phyloP scores from a whole-genome alignment of 2,329 filamentous ascomycete species.

The Calonectria pseudoreteaudii region DNA sequence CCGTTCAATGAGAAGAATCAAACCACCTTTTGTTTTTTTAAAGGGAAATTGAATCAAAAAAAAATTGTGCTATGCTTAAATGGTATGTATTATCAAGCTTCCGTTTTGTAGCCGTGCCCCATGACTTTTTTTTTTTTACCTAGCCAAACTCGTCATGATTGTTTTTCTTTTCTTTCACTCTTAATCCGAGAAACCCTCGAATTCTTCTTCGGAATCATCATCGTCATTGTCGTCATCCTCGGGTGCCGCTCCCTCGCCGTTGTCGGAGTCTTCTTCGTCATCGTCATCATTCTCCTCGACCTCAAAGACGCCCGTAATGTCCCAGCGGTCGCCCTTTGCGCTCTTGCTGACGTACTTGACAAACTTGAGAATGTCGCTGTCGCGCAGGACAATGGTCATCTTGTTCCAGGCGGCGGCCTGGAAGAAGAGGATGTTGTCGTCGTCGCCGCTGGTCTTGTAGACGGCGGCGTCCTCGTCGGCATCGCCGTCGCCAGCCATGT shows the following conservation, averaged over 20 bases:
- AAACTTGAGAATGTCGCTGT: constrained; percentile 88
- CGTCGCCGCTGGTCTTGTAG: constrained; percentile 83
- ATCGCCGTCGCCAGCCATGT: constrained; percentile 91
- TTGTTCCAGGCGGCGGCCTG: constrained; percentile 84
- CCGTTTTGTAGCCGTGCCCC: constrained; percentile 16
- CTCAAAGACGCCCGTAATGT: constrained; percentile 83
- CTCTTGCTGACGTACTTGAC: constrained; percentile 93
- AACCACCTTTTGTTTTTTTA: constrained; percentile 1
- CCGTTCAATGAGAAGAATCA: not conserved
- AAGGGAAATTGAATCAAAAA: not conserved
- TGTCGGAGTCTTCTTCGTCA: constrained; percentile 50
- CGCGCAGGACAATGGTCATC: constrained; percentile 88
- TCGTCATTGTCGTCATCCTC: constrained; percentile 42
- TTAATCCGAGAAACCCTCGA: constrained; percentile 66
- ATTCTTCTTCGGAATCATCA: constrained; percentile 57
- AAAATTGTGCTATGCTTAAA: not conserved
- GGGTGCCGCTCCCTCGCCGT: constrained; percentile 41
- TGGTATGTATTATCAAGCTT: constrained; percentile 35
- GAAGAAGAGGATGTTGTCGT: constrained; percentile 76
- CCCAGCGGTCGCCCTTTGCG: constrained; percentile 92
- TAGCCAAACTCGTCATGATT: constrained; percentile 49
- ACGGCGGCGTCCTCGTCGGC: constrained; percentile 82
- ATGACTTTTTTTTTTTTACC: constrained; percentile 17
- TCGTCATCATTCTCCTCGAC: constrained; percentile 69
- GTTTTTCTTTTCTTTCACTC: constrained; percentile 46